Evolutionary conservation across 345 rosid genomes (phyloP), one percentile per base, ranked within the genome.

Genomic region (Pugionium cornutum): DNA sequence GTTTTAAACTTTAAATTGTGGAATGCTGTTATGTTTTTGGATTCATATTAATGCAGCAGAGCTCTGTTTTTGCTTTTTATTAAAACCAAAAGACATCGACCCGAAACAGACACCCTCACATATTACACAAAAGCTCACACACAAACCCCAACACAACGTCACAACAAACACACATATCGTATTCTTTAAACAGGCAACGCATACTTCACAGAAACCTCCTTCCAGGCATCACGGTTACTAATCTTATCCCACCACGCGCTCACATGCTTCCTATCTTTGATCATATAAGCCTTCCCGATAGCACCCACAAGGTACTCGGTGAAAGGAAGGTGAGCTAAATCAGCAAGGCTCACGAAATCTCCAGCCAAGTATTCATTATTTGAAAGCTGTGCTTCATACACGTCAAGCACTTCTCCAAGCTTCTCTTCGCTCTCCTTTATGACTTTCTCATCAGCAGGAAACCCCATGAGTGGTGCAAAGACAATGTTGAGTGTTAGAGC

Each of bases 241-340:
- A 87, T 87, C 5, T 79, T 76, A 32, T 84, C 82, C 89, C 94
- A 83, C 94, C 88, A 87, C 0, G 76, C 77, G 39, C 83, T 82
- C 39, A 81, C 84, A 44, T 83, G 81, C 63, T 84, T 79, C 81
- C 89, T 82, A n/a, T 76, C 76, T 64, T 73, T 73, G 32, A 84
- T 80, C 86, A 87, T 4, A 47, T 80, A 57, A 67, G 77, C 81
- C 67, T 81, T 84, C 29, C 73, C 67, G 50, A 83, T 76, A 1
- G 69, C 78, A 28, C 83, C 85, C 18, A 89, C 82, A 81, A 89
- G 49, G 72, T 81, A 82, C 7, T 86, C 79, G 1, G 85, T 82
- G 45, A 81, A 81, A 0, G 91, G 89, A 1, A 89, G 79, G 77
- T 86, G 82, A 64, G 89, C 83, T 9, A 83, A 74, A 64, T 89